Evolutionary conservation across 1,139 yeast species (phyloP).

Genomic region (Ogataea hybrid): DNA sequence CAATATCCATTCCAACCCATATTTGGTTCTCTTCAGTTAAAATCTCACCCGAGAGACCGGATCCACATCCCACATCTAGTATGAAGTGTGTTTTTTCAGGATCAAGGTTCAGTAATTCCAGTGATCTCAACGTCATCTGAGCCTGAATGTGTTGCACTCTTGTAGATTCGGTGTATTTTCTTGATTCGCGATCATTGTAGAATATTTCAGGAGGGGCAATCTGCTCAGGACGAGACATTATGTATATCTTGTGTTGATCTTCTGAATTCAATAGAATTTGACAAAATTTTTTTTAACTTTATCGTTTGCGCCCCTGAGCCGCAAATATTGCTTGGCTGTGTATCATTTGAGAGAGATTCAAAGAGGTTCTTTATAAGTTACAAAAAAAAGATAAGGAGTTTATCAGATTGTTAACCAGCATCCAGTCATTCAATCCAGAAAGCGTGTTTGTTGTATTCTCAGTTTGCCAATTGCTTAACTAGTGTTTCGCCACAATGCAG

Average conservation of each 20-base stretch:
- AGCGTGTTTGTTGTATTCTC: too few relatives aligned
- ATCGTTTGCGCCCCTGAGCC: slow-evolving; percentile 7
- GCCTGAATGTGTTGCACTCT: slow-evolving; percentile 99
- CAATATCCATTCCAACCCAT: slow-evolving; percentile 97
- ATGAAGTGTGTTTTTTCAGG: slow-evolving; percentile 62
- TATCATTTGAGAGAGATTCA: neutral
- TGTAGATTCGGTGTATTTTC: slow-evolving; percentile 85
- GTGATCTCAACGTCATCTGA: slow-evolving; percentile 91
- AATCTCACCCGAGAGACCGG: slow-evolving; percentile 94
- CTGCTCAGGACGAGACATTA: slow-evolving; percentile 96
- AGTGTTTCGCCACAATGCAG: neutral
- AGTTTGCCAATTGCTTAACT: neutral
- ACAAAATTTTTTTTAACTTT: slow-evolving; percentile 2
- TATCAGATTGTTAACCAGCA: too few relatives aligned
- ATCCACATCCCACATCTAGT: slow-evolving; percentile 95
- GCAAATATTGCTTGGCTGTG: slow-evolving; percentile 1
- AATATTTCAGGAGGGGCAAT: slow-evolving; percentile 97
- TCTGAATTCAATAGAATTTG: too few relatives aligned
- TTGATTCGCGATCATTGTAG: slow-evolving; percentile 86
- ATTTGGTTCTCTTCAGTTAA: slow-evolving; percentile 89
- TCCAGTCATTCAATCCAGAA: too few relatives aligned
- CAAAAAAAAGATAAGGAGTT: neutral
- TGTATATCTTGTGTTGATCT: neutral
- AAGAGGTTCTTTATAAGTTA: neutral
- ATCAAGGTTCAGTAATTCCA: slow-evolving; percentile 76